Evolutionary conservation across 1,284 basidiomycete genomes (phyloP), one percentile per base, ranked within the genome.

Genomic region (Neolentinus lepideus): DNA sequence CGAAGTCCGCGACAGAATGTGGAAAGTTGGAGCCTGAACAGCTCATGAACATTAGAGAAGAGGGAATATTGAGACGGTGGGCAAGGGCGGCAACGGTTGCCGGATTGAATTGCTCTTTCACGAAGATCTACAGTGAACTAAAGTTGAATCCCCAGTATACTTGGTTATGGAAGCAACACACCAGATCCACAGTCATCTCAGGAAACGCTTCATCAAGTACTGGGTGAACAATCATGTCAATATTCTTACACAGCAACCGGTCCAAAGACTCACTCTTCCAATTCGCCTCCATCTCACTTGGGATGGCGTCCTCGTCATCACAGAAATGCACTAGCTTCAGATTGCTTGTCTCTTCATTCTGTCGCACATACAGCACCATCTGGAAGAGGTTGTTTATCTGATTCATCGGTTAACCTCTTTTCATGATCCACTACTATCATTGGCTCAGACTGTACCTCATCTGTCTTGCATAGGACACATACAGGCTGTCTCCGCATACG

Each of bases 301-400:
- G 83, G 19, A 79, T 67, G 1, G 73, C 78, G 1, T 69, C 67
- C 59, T 79, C 76, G 45, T 71, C 69, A 46, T 78, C 73, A 56
- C 76, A 75, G 61, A 86, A 87, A 63, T 88, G 84, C 1, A 85
- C 75, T 29, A 89, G 75, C 67, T 85, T 86, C 58, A 88, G 63
- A 60, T 78, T 76, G 0, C 83, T 78, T 0, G 87, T 86, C 56
- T 83, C 81, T 66, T 90, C 87, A 62, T 86, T 88, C 57, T 73
- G 71, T 47, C 72, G 67, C 9, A 88, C 83, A 60, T 90, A 89
- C 19, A 80, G 65, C 35, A 88, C 73, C 74, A 84, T 83, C 52
- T 79, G 75, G 61, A 86, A 79, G 1, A 89, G 62, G 48, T 74
- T 70, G 61, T 85, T 80, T 58, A 88, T 82, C 84, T 86, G 51